Evolutionary conservation across 2,329 filamentous ascomycete genomes (phyloP).

Genomic region (Trichoderma sp.): DNA sequence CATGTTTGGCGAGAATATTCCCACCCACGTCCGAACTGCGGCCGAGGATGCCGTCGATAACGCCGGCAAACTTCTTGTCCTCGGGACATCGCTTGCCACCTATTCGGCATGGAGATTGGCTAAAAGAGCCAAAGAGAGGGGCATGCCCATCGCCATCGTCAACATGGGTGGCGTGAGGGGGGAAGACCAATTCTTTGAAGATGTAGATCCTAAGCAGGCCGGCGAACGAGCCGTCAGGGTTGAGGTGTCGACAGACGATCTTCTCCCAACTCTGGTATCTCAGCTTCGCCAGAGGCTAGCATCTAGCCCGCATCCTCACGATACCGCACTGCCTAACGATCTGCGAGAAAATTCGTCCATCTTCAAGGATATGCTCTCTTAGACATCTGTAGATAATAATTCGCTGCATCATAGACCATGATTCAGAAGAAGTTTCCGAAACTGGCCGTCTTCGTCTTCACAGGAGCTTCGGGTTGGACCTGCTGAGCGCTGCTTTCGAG

Average conservation of each 20-base stretch:
- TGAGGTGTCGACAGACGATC: slow-evolving; percentile 55
- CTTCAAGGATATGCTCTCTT: slow-evolving; percentile 62
- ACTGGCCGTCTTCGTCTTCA: slow-evolving; percentile 30
- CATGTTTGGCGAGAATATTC: slow-evolving; percentile 94
- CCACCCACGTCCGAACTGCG: slow-evolving; percentile 62
- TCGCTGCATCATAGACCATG: slow-evolving; percentile 2
- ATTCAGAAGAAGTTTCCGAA: slow-evolving; percentile 52
- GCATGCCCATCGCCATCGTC: slow-evolving; percentile 81
- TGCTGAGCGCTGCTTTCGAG: slow-evolving; percentile 20
- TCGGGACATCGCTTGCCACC: slow-evolving; percentile 89
- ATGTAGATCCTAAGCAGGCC: slow-evolving; percentile 49
- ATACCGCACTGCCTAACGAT: not conserved
- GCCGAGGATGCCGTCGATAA: slow-evolving; percentile 79
- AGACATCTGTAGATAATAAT: slow-evolving; percentile 27
- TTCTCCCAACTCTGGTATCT: slow-evolving; percentile 57
- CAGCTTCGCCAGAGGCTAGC: slow-evolving; percentile 40
- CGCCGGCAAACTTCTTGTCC: slow-evolving; percentile 69
- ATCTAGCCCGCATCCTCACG: not conserved
- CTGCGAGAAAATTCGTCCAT: slow-evolving; percentile 30
- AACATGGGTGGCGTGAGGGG: slow-evolving; percentile 84
- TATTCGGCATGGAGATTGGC: slow-evolving; percentile 93
- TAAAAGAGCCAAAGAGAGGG: slow-evolving; percentile 75
- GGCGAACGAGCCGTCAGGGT: slow-evolving; percentile 55
- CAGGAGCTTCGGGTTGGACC: slow-evolving; percentile 24
- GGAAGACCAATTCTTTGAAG: slow-evolving; percentile 68